Evolutionary conservation across 495 filamentous ascomycete species (phyloP).

Genomic region (Hyaloscypha hepaticicola): DNA sequence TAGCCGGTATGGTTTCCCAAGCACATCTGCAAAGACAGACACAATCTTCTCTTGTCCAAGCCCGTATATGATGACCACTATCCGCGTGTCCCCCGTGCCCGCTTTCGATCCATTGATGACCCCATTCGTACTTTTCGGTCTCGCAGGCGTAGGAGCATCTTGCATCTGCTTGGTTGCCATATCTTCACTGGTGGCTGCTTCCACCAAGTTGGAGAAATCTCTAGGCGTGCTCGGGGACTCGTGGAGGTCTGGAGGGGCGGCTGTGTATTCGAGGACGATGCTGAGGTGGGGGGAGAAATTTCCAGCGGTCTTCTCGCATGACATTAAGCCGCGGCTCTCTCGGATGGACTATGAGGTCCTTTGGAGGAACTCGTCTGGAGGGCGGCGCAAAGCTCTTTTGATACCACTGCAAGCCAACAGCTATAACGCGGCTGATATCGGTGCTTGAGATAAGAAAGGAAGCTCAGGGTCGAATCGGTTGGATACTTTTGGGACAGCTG

Average conservation of each 20-base stretch:
- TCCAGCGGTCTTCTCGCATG: conserved; percentile 26
- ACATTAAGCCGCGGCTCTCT: conserved; percentile 13
- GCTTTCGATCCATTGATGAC: conserved; percentile 33
- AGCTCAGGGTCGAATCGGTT: conserved; percentile 15
- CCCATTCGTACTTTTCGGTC: conserved; percentile 32
- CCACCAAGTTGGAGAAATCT: conserved; percentile 17
- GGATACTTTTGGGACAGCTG: conserved; percentile 11
- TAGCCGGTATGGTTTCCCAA: conserved; percentile 63
- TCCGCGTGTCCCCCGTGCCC: conserved; percentile 44
- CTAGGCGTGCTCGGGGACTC: conserved; percentile 4
- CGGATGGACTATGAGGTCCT: conserved; percentile 9
- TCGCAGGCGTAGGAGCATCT: conserved; percentile 29
- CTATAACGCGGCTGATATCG: conserved; percentile 17
- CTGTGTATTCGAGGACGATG: conserved; percentile 8
- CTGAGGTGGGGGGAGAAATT: conserved; percentile 4
- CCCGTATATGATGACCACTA: conserved; percentile 61
- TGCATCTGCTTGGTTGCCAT: conserved; percentile 35
- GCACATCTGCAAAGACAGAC: conserved; percentile 63
- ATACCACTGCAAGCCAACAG: not conserved
- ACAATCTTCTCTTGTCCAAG: conserved; percentile 63
- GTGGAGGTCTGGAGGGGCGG: not conserved
- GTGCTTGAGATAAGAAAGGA: conserved; percentile 10
- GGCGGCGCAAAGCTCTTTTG: conserved; percentile 8
- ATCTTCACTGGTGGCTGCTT: conserved; percentile 3
- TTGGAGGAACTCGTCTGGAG: not conserved